Evolutionary conservation across 139 green algal genomes (phyloP).

Genomic region (Nannochloris sp.): DNA sequence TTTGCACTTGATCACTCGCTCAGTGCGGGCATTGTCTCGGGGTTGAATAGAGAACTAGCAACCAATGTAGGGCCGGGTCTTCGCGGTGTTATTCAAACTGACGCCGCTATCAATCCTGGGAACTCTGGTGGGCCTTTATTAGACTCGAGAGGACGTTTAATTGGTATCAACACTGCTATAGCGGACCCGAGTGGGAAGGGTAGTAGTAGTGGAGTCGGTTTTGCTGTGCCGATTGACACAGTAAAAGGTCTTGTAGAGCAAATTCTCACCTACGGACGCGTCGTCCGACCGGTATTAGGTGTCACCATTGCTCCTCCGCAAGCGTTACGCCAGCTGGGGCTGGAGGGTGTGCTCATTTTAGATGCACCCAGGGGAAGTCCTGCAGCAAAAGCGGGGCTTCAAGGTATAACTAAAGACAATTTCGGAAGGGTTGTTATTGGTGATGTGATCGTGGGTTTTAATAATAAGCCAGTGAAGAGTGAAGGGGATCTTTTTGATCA

Average conservation of each 20-base stretch:
- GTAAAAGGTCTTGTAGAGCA: constrained; percentile 66
- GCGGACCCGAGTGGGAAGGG: constrained; percentile 41
- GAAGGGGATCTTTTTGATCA: constrained; percentile 50
- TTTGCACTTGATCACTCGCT: constrained; percentile 78
- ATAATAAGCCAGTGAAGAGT: constrained; percentile 34
- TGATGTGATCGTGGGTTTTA: constrained; percentile 49
- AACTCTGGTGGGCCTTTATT: constrained; percentile 41
- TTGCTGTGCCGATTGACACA: constrained; percentile 66
- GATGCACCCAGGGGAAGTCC: constrained; percentile 52
- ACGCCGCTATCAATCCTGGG: constrained; percentile 74
- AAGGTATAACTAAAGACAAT: constrained; percentile 24
- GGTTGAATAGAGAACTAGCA: constrained; percentile 52
- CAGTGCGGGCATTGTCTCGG: constrained; percentile 60
- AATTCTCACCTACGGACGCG: constrained; percentile 59
- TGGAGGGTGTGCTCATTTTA: constrained; percentile 42
- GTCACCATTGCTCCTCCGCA: constrained; percentile 75
- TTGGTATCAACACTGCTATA: constrained; percentile 79
- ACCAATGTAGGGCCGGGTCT: constrained; percentile 30
- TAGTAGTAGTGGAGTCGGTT: constrained; percentile 49
- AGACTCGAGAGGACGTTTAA: constrained; percentile 36
- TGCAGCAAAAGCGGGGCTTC: constrained; percentile 48
- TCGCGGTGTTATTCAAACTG: constrained; percentile 53
- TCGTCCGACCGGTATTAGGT: constrained; percentile 69
- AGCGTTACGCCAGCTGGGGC: constrained; percentile 33
- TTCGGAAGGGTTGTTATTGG: constrained; percentile 38